Base-by-base conservation (phyloP, 164 flowering plant genomes). In the Nymphaea thermarum region DNA sequence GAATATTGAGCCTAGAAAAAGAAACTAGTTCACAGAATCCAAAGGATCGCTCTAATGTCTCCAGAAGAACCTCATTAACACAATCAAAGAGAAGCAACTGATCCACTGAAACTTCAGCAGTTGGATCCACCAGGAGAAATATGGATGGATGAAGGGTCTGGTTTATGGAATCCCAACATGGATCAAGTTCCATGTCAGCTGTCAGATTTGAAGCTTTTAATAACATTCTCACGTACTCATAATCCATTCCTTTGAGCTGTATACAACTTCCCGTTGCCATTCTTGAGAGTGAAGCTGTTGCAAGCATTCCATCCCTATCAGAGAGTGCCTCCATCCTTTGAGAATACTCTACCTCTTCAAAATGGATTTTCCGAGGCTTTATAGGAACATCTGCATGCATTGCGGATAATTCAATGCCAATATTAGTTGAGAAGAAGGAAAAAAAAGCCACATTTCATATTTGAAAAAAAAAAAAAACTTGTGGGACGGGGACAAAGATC, bases 81-180 rank as follows among this genome's bases (percentile, higher is more conserved):
- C 87, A 84, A 67, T 95, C 96, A 68, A 90, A 90, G 59, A 95
- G 84, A 45, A 86, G 83, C 75, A 85, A 79, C 66, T 76, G 78
- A 67, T 86, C 87, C 66, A 67, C 70, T 65, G 77, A 73, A 68
- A 80, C 78, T 68, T 77, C 82, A 10, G 85, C 68, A 42, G 76
- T 78, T 51, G 57, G 57, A 51, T 81, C 87, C 3, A 85, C 82
- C 72, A 86, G 85, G 63, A 79, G 79, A 62, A 79, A 69, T 74
- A 90, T 71, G 42, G 83, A 74, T n/a, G 80, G 82, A 60, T 88
- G 82, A 17, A 91, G 82, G 67, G 83, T 81, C 44, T 80, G 82
- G 41, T 82, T 80, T 62, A 88, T 73, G 18, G 82, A 70, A 68
- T 78, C 76, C 68, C 82, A 81, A 68, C 71, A 80, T 68, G 63